A percentile compares a stretch with the other conserved stretches of the same genome.
Evolutionary conservation across 345 rosid genomes (phyloP).

Genomic region (Syzygium aqueum): DNA sequence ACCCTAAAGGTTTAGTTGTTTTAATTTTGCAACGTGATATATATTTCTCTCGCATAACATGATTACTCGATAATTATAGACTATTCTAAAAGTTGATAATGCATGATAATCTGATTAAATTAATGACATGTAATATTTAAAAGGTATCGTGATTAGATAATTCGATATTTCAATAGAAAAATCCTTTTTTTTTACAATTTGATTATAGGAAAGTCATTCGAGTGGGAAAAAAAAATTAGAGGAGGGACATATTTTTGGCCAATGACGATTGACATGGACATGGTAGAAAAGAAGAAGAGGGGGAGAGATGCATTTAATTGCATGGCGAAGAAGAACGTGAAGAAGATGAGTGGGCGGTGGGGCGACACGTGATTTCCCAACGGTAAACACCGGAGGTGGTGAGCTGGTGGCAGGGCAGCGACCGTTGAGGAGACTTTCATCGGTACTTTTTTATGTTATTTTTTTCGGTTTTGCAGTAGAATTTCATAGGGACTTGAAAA

Average conservation of each 20-base stretch:
- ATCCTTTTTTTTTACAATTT: neutral
- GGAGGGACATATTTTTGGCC: neutral
- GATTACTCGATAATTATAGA: no score
- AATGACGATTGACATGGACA: neutral
- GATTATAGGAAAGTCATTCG: neutral
- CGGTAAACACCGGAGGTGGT: neutral
- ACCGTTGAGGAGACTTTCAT: neutral
- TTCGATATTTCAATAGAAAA: no score
- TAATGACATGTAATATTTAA: neutral
- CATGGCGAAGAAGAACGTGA: neutral
- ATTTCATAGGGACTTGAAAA: no score
- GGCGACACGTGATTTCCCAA: neutral
- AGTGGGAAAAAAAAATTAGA: neutral
- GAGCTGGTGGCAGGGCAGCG: neutral
- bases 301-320: neutral
- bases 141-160: neutral
- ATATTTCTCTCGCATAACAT: no score
- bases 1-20: neutral
- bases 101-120: no score
- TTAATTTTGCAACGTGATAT: neutral
- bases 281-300: neutral
- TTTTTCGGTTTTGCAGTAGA: no score
- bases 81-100: neutral
- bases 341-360: neutral
- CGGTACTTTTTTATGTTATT: no score